Conservation (phyloP, 2,329 filamentous ascomycete species). For the Ophiostoma ulmi region DNA sequence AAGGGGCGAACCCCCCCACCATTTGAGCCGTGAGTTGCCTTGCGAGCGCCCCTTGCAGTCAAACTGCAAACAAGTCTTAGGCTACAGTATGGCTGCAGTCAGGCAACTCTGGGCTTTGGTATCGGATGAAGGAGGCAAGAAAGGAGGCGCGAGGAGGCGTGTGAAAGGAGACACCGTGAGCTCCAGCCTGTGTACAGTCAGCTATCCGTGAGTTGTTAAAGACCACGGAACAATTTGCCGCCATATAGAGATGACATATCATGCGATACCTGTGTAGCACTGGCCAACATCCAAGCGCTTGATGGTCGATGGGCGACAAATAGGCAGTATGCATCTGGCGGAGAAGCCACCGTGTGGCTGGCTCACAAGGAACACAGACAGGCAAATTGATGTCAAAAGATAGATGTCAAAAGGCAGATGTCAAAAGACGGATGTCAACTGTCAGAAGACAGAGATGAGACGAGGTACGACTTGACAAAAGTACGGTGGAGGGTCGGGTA, state of each 20-base stretch:
- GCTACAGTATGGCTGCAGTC: background rate
- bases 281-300: background rate
- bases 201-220: background rate
- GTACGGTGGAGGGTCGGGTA: background rate
- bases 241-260: background rate
- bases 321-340: background rate
- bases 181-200: background rate
- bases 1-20: background rate
- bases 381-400: background rate
- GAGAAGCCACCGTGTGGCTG: background rate
- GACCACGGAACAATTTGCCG: background rate
- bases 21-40: background rate
- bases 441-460: background rate
- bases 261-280: background rate
- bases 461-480: background rate
- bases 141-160: background rate
- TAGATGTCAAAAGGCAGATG: background rate
- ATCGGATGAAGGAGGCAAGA: background rate
- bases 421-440: background rate
- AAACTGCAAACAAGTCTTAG: background rate
- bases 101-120: background rate
- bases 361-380: background rate
- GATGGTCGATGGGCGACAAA: background rate
- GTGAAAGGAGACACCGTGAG: background rate
- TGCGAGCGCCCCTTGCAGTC: constrained; percentile 1